Evolutionary conservation across 2,329 filamentous ascomycete species (phyloP).

Genomic region (Diaporthe sp.): DNA sequence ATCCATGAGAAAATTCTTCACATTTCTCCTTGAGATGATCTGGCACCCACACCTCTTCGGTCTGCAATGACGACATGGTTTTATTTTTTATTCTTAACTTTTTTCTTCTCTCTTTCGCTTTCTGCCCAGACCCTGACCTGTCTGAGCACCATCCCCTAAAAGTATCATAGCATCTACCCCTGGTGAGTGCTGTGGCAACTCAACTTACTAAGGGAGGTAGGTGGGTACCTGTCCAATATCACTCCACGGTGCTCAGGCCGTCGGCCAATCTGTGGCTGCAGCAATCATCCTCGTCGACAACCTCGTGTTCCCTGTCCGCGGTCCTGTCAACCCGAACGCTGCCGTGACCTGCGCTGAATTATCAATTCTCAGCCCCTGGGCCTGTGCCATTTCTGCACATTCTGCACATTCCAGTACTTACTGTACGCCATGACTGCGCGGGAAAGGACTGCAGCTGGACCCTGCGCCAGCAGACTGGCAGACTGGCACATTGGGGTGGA

Average conservation of each 20-base stretch:
- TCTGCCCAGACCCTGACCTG: neutral
- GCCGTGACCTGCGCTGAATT: neutral
- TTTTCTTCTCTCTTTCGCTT: neutral
- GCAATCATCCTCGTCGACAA: slow-evolving; percentile 13
- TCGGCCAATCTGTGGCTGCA: slow-evolving; percentile 4
- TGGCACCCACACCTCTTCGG: slow-evolving; percentile 5
- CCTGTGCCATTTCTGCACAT: neutral
- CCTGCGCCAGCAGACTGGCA: neutral
- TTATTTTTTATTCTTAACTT: neutral
- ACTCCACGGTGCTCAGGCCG: slow-evolving; percentile 15
- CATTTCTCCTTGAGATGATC: slow-evolving; percentile 15
- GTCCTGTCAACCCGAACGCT: neutral
- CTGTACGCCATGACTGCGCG: neutral
- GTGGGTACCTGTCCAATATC: too few relatives aligned
- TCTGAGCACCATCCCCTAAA: neutral
- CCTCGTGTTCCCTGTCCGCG: slow-evolving; percentile 9
- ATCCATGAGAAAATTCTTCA: neutral
- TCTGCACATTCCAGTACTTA: too few relatives aligned
- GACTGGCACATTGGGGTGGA: neutral
- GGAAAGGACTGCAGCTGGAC: neutral
- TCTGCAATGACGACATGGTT: slow-evolving; percentile 1
- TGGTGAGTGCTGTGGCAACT: neutral
- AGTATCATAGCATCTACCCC: neutral
- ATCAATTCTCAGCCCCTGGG: neutral
- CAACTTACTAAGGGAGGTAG: too few relatives aligned